These are phyloP conservation scores for Cotoneaster glaucophyllus DNA, from an alignment of 306 rosid species.

Conservation along the genomic window DNA sequence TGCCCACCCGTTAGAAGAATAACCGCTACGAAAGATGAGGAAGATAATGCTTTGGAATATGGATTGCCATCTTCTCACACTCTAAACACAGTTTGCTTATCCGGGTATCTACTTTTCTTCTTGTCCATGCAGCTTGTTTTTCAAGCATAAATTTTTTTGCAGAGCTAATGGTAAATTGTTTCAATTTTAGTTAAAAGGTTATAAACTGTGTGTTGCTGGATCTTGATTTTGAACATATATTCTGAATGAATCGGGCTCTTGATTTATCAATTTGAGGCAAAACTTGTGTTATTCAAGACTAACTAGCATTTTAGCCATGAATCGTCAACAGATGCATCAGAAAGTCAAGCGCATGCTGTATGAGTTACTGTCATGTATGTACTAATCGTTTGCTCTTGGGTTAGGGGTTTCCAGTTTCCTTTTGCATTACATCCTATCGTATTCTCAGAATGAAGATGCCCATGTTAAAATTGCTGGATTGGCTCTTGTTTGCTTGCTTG, in stretches of 20 bases:
- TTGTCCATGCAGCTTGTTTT: not conserved
- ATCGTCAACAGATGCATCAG: not conserved
- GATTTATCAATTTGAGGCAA: not conserved
- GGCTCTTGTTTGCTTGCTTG: constrained; percentile 55
- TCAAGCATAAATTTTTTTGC: not conserved
- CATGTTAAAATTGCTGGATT: constrained; percentile 42
- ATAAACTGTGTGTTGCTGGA: not conserved
- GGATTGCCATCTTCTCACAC: constrained; percentile 98
- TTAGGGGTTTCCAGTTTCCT: constrained; percentile 59
- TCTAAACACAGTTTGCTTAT: constrained; percentile 86
- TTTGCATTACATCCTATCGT: constrained; percentile 60
- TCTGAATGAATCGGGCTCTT: not conserved
- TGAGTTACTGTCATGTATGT: constrained; percentile 4
- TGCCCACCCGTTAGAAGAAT: constrained; percentile 88
- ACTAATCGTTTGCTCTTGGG: constrained; percentile 26
- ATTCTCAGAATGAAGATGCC: constrained; percentile 52
- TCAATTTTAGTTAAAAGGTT: not conserved
- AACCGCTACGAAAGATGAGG: constrained; percentile 84
- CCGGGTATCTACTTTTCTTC: constrained; percentile 59
- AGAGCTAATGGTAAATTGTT: not conserved
- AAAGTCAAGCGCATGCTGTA: not conserved
- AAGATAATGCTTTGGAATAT: constrained; percentile 89
- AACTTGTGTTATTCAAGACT: not conserved
- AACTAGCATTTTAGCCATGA: not conserved
- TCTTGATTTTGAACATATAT: not conserved